Evolutionary conservation across 2,329 filamentous ascomycete species (phyloP).

Genomic region (Phialemoniopsis sp.): DNA sequence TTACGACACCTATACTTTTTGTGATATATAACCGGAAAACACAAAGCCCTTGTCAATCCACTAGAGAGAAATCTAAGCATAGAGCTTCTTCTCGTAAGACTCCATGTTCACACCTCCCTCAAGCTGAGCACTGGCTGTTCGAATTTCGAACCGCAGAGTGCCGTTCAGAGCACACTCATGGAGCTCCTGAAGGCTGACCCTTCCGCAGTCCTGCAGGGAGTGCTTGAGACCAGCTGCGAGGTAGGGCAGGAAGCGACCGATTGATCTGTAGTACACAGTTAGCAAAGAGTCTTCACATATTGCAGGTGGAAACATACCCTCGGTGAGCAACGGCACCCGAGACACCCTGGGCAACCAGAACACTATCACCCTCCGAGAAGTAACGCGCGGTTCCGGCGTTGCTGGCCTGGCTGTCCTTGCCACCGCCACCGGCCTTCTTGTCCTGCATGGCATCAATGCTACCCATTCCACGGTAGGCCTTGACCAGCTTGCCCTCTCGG

Average conservation of each 20-base stretch:
- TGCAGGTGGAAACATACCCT: slow-evolving; percentile 42
- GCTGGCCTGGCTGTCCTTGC: slow-evolving; percentile 69
- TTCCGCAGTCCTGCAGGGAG: slow-evolving; percentile 92
- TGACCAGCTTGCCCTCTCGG: slow-evolving; percentile 94
- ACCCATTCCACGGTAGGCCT: slow-evolving; percentile 98
- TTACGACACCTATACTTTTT: too few species aligned
- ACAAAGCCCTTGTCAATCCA: background rate
- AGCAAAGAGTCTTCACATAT: slow-evolving; percentile 14
- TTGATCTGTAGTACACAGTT: slow-evolving; percentile 49
- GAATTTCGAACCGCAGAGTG: slow-evolving; percentile 84
- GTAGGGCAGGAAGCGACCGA: slow-evolving; percentile 95
- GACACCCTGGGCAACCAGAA: slow-evolving; percentile 95
- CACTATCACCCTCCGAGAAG: slow-evolving; percentile 93
- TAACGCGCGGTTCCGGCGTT: slow-evolving; percentile 97
- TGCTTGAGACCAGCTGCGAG: slow-evolving; percentile 94
- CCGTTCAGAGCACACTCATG: slow-evolving; percentile 72
- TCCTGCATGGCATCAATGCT: slow-evolving; percentile 99
- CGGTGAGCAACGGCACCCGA: slow-evolving; percentile 80
- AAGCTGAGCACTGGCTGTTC: slow-evolving; percentile 89
- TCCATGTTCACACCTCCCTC: slow-evolving; percentile 98
- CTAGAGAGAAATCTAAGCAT: slow-evolving; percentile 56
- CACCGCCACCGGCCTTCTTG: slow-evolving; percentile 81
- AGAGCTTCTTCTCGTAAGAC: slow-evolving; percentile 99
- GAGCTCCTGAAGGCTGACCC: slow-evolving; percentile 73
- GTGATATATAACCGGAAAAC: too few species aligned